Evolutionary conservation across 2,329 filamentous ascomycete species (phyloP), one percentile per base, ranked within the genome.

Genomic region (Monilinia vaccinii-corymbosi): DNA sequence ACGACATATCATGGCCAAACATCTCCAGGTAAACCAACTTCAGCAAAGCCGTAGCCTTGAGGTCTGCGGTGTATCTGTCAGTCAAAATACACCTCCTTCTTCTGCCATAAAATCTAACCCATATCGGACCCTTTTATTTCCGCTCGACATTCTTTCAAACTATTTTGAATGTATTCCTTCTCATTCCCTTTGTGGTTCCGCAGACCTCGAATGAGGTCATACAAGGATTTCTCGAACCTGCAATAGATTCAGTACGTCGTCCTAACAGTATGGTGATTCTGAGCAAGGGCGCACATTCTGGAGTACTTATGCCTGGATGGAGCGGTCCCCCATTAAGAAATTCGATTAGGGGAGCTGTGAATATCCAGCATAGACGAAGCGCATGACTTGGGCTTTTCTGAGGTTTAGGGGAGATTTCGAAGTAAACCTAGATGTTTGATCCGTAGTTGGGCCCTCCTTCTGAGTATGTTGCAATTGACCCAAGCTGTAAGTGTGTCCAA

Each of bases 1-100:
- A 99, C 3, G 93, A 97, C 94, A 99, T 99, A 75, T 97, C 94
- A 73, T 97, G 89, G 16, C 94, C 94, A 68, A 97, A 92, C 94
- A 99, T 99, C 74, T 99, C 94, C 66, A 99, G 84, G 73, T 99
- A 99, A 57, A 97, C 87, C 68, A 99, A 82, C 78, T 99, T 99
- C 71, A 99, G 79, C 58, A 99, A 81, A 49, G 94, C 94, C 38
- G 91, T 97, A 23, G 94, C 92, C 79, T 99, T 99, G 75, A 96
- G 82, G 77, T 97, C 92, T 90, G 61, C 46, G 31, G 36, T 42
- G 42, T 56, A 45, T 44, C 21, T 49, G 62, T 65, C 60, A 69
- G 63, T 51, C 25, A 45, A 40, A 31, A 32, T 42, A 16, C 21
- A 23, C 23, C 28, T 23, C 6, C 13, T 36, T 52, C 46, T 51